A percentile compares a stretch with the other conserved stretches of the same genome.
Evolutionary conservation across 2,329 filamentous ascomycete species (phyloP).

Genomic region (Colletotrichum nymphaeae): DNA sequence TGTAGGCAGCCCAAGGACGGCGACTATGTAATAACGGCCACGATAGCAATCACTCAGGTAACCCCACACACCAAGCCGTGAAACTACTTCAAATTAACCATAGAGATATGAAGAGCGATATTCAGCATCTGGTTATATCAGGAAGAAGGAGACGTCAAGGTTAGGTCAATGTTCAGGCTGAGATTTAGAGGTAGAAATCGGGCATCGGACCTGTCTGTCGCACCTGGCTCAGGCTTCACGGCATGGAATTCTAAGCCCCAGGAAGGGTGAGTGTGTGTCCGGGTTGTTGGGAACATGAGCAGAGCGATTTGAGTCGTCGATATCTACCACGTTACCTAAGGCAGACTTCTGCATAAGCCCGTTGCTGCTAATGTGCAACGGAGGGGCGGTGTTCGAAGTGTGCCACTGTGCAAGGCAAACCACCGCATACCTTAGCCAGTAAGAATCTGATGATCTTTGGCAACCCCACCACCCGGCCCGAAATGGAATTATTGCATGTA

Average conservation of each 20-base stretch:
- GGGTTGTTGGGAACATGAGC: background rate
- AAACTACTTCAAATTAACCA: accelerated
- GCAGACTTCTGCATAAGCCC: background rate
- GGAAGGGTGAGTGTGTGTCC: background rate
- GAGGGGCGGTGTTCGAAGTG: background rate
- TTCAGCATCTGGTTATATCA: background rate
- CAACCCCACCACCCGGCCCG: background rate
- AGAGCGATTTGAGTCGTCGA: background rate
- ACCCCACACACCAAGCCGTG: background rate
- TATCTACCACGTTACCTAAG: background rate
- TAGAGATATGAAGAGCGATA: background rate
- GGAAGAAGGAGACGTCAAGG: background rate
- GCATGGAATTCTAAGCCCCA: too few species aligned
- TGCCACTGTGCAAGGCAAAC: background rate
- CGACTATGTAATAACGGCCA: background rate
- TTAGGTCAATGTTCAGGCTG: background rate
- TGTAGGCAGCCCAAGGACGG: background rate
- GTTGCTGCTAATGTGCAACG: background rate
- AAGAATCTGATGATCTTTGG: background rate
- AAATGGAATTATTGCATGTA: background rate
- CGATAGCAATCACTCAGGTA: background rate
- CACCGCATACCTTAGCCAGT: background rate
- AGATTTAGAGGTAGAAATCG: background rate
- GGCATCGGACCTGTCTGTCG: background rate
- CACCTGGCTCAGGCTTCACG: too few species aligned